Conservation (phyloP, 1,284 basidiomycete species). For the Cryptococcus deneoformans region DNA sequence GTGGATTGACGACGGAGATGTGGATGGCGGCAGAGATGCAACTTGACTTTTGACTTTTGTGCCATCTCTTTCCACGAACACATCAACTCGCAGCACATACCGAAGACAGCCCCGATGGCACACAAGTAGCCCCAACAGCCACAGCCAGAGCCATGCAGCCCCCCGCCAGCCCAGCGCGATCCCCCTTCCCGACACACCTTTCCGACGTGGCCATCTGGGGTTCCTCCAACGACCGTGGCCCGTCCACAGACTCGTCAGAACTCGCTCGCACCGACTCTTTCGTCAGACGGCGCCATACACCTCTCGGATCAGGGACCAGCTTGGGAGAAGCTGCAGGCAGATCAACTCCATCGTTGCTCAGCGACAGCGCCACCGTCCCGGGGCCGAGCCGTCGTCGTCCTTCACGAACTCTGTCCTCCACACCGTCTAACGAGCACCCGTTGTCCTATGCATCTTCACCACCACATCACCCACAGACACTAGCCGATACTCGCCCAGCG, state of each 20-base stretch:
- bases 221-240: too few species aligned
- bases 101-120: too few species aligned
- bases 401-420: not conserved
- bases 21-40: slow-evolving; percentile 1
- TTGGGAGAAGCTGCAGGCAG: not conserved
- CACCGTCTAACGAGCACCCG: not conserved
- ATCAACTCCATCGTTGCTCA: not conserved
- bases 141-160: too few species aligned
- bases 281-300: too few species aligned
- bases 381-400: not conserved
- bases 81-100: too few species aligned
- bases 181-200: too few species aligned
- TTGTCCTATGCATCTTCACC: slow-evolving; percentile 1
- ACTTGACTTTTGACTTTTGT: not conserved
- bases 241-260: too few species aligned
- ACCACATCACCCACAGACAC: slow-evolving; percentile 6
- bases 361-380: not conserved
- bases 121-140: too few species aligned
- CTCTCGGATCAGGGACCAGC: not conserved
- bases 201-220: too few species aligned
- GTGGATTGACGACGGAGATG: not conserved
- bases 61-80: too few species aligned
- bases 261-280: too few species aligned
- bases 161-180: too few species aligned
- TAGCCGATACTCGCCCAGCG: slow-evolving; percentile 28